phyloP scores from a whole-genome alignment of 176 grass and related monocot species.

The Poa pratensis region DNA sequence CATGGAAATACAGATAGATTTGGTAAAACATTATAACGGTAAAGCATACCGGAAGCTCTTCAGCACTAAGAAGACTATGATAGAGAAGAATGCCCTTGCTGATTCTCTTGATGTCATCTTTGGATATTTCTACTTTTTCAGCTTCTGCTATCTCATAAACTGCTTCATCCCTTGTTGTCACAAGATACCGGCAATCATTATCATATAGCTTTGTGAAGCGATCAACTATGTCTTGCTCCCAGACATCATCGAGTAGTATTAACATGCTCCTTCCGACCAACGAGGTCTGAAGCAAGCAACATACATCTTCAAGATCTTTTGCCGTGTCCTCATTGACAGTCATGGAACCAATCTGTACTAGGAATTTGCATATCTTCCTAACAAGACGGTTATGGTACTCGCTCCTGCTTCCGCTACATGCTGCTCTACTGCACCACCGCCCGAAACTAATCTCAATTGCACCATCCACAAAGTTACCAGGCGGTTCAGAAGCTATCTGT shows the following conservation, averaged over 20 bases:
- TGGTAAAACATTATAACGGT: not conserved
- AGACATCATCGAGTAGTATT: slow-evolving; percentile 81
- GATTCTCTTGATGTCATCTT: slow-evolving; percentile 81
- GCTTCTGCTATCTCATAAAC: slow-evolving; percentile 70
- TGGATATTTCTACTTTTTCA: slow-evolving; percentile 79
- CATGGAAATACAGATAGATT: slow-evolving; percentile 5
- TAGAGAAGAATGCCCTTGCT: slow-evolving; percentile 81
- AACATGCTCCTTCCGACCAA: slow-evolving; percentile 73
- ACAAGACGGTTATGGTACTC: slow-evolving; percentile 65
- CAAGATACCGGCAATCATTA: slow-evolving; percentile 76
- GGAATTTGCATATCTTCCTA: slow-evolving; percentile 63
- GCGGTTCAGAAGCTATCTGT: slow-evolving; percentile 62
- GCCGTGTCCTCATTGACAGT: slow-evolving; percentile 37
- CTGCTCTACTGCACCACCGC: slow-evolving; percentile 65
- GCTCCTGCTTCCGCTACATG: slow-evolving; percentile 57
- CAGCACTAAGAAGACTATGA: slow-evolving; percentile 58
- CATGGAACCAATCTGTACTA: slow-evolving; percentile 67
- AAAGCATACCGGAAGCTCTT: slow-evolving; percentile 70
- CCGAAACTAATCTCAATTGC: slow-evolving; percentile 68
- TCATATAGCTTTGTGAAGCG: slow-evolving; percentile 70
- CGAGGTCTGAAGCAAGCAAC: slow-evolving; percentile 69
- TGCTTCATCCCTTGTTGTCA: slow-evolving; percentile 79
- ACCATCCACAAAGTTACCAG: slow-evolving; percentile 48
- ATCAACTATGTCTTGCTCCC: slow-evolving; percentile 84
- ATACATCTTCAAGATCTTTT: slow-evolving; percentile 75